phyloP scores from a whole-genome alignment of 2,329 filamentous ascomycete genomes.

The Pseudogymnoascus verrucosus region DNA sequence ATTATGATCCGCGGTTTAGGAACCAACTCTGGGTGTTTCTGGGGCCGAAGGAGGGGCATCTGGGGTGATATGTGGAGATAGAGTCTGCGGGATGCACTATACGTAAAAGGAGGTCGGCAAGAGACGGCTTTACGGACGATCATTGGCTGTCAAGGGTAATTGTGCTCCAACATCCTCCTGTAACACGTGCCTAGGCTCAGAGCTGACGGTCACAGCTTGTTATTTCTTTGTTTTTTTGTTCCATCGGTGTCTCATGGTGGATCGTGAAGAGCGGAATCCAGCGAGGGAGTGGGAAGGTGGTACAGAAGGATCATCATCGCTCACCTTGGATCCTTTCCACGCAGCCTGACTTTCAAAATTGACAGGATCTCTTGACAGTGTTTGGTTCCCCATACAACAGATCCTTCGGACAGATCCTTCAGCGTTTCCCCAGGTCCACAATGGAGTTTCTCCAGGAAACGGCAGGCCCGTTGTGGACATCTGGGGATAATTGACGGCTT shows the following conservation, averaged over 20 bases:
- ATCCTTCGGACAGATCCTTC: background rate
- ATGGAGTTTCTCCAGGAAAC: slow-evolving; percentile 7
- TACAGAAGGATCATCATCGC: background rate
- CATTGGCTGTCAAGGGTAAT: background rate
- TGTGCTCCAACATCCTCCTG: background rate
- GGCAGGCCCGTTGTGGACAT: background rate
- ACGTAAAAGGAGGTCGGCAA: slow-evolving; percentile 7
- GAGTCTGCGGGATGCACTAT: background rate
- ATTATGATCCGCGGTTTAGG: background rate
- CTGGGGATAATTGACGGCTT: slow-evolving; percentile 7
- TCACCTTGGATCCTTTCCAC: background rate
- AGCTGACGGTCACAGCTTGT: background rate
- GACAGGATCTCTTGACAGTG: background rate
- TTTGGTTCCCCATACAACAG: background rate
- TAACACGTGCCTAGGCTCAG: background rate
- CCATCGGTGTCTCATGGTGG: background rate
- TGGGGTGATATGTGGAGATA: background rate
- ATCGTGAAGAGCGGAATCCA: background rate
- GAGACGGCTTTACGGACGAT: background rate
- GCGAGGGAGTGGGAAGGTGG: background rate
- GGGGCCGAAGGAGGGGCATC: background rate
- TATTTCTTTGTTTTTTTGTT: background rate
- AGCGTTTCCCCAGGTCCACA: background rate
- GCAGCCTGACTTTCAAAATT: background rate
- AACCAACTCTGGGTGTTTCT: background rate